Percentiles rank a stretch among this genome's conserved stretches.
Evolutionary conservation across 805 yeast species (phyloP).

Genomic region (Metschnikowia baotianmanensis): DNA sequence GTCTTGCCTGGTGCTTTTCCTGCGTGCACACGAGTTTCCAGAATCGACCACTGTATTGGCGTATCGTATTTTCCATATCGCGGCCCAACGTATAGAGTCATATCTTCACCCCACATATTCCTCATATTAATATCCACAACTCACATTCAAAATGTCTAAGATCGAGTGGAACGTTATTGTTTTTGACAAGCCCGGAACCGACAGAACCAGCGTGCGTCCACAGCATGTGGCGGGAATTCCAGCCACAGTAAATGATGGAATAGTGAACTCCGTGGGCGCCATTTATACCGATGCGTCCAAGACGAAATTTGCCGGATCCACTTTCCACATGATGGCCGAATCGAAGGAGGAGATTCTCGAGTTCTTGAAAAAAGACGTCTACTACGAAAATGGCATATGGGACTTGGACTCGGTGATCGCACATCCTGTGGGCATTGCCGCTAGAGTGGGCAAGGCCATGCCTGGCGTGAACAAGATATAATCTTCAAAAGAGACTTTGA

Average conservation of each 20-base stretch:
- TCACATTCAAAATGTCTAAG: slow-evolving; percentile 17
- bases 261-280: slow-evolving; percentile 49
- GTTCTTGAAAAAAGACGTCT: slow-evolving; percentile 61
- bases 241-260: slow-evolving; percentile 36
- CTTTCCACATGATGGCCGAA: slow-evolving; percentile 61
- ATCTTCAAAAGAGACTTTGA: background rate
- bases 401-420: slow-evolving; percentile 62
- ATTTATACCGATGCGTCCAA: slow-evolving; percentile 45
- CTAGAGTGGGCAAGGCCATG: slow-evolving; percentile 34
- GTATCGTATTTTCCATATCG: no score
- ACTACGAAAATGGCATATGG: slow-evolving; percentile 69
- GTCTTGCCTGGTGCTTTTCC: no score
- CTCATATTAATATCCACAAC: no score
- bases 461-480: slow-evolving; percentile 26
- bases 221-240: slow-evolving; percentile 53
- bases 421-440: slow-evolving; percentile 47
- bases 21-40: no score
- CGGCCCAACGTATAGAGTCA: no score
- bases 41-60: no score
- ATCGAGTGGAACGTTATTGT: slow-evolving; percentile 52
- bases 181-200: slow-evolving; percentile 65
- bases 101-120: no score
- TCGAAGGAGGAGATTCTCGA: slow-evolving; percentile 64
- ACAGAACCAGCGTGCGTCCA: slow-evolving; percentile 51
- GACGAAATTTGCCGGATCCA: slow-evolving; percentile 65